A percentile compares a stretch with the other conserved stretches of the same genome.
Evolutionary conservation across 2,329 filamentous ascomycete genomes (phyloP).

Genomic region (Fusarium clavum): DNA sequence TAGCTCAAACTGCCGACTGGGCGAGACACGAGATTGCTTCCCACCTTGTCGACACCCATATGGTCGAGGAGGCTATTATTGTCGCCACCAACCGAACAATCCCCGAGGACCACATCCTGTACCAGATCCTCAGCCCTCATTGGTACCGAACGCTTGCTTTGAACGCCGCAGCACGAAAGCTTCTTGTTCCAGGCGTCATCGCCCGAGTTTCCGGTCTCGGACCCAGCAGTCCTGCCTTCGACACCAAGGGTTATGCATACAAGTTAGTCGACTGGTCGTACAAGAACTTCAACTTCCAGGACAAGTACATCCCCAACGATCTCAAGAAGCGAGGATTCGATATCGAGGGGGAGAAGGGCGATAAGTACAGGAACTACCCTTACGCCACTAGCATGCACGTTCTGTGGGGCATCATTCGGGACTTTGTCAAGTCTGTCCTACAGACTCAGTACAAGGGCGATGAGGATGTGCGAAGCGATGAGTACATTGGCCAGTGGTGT

Average conservation of each 20-base stretch:
- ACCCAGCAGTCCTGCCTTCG: background rate
- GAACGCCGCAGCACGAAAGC: slow-evolving; percentile 12
- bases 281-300: slow-evolving; percentile 35
- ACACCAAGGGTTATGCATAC: background rate
- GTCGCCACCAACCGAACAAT: slow-evolving; percentile 34
- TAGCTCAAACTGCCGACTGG: slow-evolving; percentile 35
- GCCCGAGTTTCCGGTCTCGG: slow-evolving; percentile 22
- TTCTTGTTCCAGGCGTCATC: slow-evolving; percentile 24
- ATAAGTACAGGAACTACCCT: slow-evolving; percentile 35
- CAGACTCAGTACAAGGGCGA: slow-evolving; percentile 23
- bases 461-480: background rate
- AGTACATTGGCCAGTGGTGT: slow-evolving; percentile 10
- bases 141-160: slow-evolving; percentile 33
- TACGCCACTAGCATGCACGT: slow-evolving; percentile 25
- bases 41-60: slow-evolving; percentile 34
- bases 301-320: slow-evolving; percentile 38
- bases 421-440: slow-evolving; percentile 23
- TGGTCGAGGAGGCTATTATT: slow-evolving; percentile 36
- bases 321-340: slow-evolving; percentile 38
- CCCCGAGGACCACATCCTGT: slow-evolving; percentile 18
- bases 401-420: slow-evolving; percentile 15
- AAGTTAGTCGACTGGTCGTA: slow-evolving; percentile 20
- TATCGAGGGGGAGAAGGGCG: slow-evolving; percentile 6
- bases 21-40: slow-evolving; percentile 31
- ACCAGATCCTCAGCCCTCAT: slow-evolving; percentile 30